A percentile compares a stretch with the other conserved stretches of the same genome.
Conservation (phyloP, 176 grass and related monocot species). For the Ampelocalamus luodianensis region DNA sequence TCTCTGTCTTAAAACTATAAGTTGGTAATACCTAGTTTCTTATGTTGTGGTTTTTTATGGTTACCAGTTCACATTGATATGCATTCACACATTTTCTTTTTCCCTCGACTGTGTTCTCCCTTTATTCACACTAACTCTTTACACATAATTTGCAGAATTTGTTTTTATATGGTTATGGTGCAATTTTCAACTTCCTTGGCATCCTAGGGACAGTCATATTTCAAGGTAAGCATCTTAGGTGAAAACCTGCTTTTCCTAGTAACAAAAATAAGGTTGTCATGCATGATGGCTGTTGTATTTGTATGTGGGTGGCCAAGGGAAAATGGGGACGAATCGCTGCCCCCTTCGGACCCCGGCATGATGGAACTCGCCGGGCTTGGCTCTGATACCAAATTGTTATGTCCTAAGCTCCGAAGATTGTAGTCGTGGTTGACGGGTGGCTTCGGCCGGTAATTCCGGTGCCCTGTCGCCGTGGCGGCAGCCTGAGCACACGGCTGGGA, state of each 20-base stretch:
- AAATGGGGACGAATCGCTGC: too few species aligned
- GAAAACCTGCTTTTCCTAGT: slow-evolving; percentile 7
- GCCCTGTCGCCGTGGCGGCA: too few species aligned
- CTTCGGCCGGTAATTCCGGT: too few species aligned
- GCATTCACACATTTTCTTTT: neutral
- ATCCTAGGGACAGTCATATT: slow-evolving; percentile 86
- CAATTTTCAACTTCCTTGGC: slow-evolving; percentile 97
- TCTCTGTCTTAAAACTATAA: neutral
- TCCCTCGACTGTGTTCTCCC: neutral
- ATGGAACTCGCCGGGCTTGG: too few species aligned
- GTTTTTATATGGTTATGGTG: slow-evolving; percentile 99
- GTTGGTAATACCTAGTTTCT: neutral
- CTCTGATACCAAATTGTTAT: too few species aligned
- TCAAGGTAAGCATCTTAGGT: slow-evolving; percentile 64
- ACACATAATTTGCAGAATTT: slow-evolving; percentile 72
- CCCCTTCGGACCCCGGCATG: too few species aligned
- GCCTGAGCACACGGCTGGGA: too few species aligned
- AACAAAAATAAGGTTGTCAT: slow-evolving; percentile 17
- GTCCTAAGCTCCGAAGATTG: too few species aligned
- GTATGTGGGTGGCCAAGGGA: neutral
- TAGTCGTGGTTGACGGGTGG: too few species aligned
- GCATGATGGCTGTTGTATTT: slow-evolving; percentile 1
- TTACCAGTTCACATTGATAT: slow-evolving; percentile 30
- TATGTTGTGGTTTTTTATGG: neutral
- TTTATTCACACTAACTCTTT: slow-evolving; percentile 12